Evolutionary conservation across 441 rosid genomes (phyloP).

Genomic region (Populus hybrid): DNA sequence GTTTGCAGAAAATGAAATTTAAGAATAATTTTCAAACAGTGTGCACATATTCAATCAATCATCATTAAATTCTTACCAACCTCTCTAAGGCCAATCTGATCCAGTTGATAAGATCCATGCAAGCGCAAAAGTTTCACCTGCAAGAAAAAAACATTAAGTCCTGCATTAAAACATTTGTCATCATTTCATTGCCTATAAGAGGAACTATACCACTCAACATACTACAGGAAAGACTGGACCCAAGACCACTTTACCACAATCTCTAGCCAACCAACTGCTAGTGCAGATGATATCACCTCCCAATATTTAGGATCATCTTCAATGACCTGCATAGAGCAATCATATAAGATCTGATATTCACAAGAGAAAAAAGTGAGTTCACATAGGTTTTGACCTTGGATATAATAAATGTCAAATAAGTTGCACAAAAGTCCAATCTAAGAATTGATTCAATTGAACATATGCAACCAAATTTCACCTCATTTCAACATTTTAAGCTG

Average conservation of each 20-base stretch:
- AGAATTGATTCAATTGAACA: background rate
- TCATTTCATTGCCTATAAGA: background rate
- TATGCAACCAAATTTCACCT: background rate
- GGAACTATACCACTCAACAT: constrained; percentile 3
- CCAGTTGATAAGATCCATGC: constrained; percentile 89
- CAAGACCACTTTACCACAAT: constrained; percentile 54
- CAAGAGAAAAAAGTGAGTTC: background rate
- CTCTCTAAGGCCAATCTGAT: constrained; percentile 87
- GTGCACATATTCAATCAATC: background rate
- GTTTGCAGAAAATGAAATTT: too few species aligned
- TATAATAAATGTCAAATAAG: background rate
- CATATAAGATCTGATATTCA: constrained; percentile 1
- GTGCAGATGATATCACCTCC: constrained; percentile 75
- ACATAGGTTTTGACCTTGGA: background rate
- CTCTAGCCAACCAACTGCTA: constrained; percentile 93
- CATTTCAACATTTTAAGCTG: background rate
- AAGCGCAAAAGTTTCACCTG: constrained; percentile 86
- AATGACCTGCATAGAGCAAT: constrained; percentile 47
- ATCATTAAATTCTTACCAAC: constrained; percentile 40
- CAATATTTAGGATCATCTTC: constrained; percentile 85
- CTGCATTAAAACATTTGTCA: background rate
- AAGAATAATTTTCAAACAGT: too few species aligned
- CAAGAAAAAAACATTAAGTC: constrained; percentile 10
- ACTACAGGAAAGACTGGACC: constrained; percentile 2
- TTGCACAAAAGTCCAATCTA: background rate